phyloP scores from a whole-genome alignment of 176 grass and related monocot genomes.

The Carex kokanica region DNA sequence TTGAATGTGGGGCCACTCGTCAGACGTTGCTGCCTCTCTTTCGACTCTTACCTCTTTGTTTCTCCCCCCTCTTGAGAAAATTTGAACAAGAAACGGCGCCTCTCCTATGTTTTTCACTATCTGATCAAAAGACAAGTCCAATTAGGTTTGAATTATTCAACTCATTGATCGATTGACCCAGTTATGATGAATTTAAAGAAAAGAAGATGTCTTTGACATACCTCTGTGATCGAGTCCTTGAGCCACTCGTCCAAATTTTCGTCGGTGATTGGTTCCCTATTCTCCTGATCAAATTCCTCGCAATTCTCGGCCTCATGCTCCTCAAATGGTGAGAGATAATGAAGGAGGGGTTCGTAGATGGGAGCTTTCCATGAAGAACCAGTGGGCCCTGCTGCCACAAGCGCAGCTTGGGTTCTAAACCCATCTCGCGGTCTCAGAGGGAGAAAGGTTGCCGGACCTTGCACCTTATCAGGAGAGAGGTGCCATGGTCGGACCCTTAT shows the following conservation, averaged over 20 bases:
- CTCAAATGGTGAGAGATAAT: background rate
- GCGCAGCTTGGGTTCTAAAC: background rate
- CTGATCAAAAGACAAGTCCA: background rate
- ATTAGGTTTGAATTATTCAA: background rate
- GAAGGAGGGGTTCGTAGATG: background rate
- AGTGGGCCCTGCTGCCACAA: background rate
- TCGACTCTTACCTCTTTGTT: slow-evolving; percentile 41
- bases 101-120: slow-evolving; percentile 46
- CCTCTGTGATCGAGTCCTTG: slow-evolving; percentile 39
- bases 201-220: slow-evolving; percentile 23
- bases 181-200: background rate
- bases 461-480: slow-evolving; percentile 5
- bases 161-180: background rate
- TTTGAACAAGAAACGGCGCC: slow-evolving; percentile 27
- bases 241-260: slow-evolving; percentile 41
- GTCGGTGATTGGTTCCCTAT: slow-evolving; percentile 15
- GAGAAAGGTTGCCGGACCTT: background rate
- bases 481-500: background rate
- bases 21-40: slow-evolving; percentile 49
- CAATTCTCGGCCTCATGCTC: background rate
- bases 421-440: background rate
- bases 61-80: slow-evolving; percentile 18
- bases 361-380: background rate
- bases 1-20: slow-evolving; percentile 48
- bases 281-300: background rate